Base-by-base conservation (phyloP, 371 early-diverging fungal species). In the Mortierella sp. region DNA sequence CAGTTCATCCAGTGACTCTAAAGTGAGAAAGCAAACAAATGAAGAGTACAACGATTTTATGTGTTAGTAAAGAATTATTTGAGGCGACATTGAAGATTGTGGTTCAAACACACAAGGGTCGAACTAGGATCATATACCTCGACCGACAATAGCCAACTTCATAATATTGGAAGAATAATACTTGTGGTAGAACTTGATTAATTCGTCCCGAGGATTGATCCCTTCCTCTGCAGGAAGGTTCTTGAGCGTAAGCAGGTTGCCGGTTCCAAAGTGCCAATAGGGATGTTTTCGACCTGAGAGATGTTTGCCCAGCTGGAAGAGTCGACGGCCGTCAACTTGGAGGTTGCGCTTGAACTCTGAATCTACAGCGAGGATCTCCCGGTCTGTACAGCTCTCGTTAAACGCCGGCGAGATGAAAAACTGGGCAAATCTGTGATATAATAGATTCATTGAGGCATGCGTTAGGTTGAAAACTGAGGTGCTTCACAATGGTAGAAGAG, bases 81-180 rank as follows among this genome's bases (percentile, higher is more conserved):
- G 26, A 26, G 3, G 26, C 11, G 57, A 9, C 9, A 57, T 26
- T n/a, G 8, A 3, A 3, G 8, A 21, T 21, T 8, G 8, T 8
- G 8, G 3, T 54, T 0, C 24, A 21, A 21, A 3, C 24, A 50
- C 13, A 50, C 16, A 19, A 3, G 50, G 14, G 14, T 19, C 13
- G 0, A 50, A 50, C 24, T 70, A 54, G n/a, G 14, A 24, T 70
- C 24, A 6, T 44, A 44, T 88, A 94, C 95, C 95, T 89, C 94
- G 92, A 8, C 99, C 98, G 42, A 96, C 87, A n/a, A 99, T 91
- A 65, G 94, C 96, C 31, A 98, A 90, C 81, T 95, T 95, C 98
- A 98, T 99, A 34, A 97, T 94, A 77, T 97, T 97, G 24, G 98
- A 94, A 45, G 97, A 97, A 84, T 99, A 99, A 85, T 96, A 96